Conservation (phyloP, 345 rosid species). For the Populus davidiana region DNA sequence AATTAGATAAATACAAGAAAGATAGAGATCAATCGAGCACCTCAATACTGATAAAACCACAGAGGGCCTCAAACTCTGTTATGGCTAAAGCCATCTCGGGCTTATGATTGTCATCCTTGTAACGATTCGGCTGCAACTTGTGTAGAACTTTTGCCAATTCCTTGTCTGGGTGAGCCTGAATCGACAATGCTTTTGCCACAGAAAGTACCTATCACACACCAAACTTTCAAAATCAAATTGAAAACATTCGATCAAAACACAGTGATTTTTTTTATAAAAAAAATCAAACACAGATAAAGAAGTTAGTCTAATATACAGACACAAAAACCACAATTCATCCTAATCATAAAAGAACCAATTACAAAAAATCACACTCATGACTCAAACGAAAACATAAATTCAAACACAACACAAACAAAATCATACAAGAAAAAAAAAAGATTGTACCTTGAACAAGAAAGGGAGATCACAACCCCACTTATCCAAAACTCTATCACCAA, state of each 20-base stretch:
- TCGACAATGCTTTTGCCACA: slow-evolving; percentile 82
- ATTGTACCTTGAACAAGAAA: slow-evolving; percentile 79
- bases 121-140: slow-evolving; percentile 66
- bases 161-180: slow-evolving; percentile 98
- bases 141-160: slow-evolving; percentile 67
- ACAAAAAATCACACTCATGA: neutral
- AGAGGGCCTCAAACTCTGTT: slow-evolving; percentile 88
- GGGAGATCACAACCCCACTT: slow-evolving; percentile 99
- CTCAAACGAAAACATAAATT: neutral
- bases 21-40: slow-evolving; percentile 29
- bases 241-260: neutral
- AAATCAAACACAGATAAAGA: neutral
- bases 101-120: slow-evolving; percentile 90
- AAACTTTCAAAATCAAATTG: neutral
- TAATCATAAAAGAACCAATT: neutral
- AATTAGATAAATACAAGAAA: neutral
- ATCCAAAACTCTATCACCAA: slow-evolving; percentile 67
- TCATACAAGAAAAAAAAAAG: neutral
- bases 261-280: neutral
- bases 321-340: neutral
- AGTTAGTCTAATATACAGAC: neutral
- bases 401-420: neutral
- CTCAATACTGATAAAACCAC: slow-evolving; percentile 75
- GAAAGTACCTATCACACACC: slow-evolving; percentile 66
- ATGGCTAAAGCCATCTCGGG: slow-evolving; percentile 99